Percentiles rank a stretch among this genome's conserved stretches.
These are phyloP conservation scores for Cyathus striatus DNA, from an alignment of 768 basidiomycete species.

Conservation along the genomic window DNA sequence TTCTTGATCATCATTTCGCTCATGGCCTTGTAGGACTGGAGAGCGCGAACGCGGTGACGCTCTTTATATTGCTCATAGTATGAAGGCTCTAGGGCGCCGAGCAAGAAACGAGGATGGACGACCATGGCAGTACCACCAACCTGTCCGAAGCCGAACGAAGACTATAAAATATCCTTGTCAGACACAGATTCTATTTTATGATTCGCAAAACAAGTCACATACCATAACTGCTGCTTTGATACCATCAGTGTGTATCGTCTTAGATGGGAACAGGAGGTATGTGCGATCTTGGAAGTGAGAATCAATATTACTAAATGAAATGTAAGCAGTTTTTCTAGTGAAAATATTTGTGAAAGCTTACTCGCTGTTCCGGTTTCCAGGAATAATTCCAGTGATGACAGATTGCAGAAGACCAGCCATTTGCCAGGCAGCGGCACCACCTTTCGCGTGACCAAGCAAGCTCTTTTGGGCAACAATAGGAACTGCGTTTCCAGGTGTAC, in stretches of 20 bases:
- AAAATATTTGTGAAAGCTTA: slow-evolving; percentile 36
- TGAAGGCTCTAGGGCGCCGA: slow-evolving; percentile 78
- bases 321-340: background rate
- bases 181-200: slow-evolving; percentile 1
- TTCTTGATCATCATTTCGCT: slow-evolving; percentile 95
- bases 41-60: slow-evolving; percentile 61
- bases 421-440: slow-evolving; percentile 98
- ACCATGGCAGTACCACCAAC: slow-evolving; percentile 91
- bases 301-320: slow-evolving; percentile 74
- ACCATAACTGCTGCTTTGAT: slow-evolving; percentile 87
- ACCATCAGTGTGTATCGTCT: slow-evolving; percentile 91
- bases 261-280: slow-evolving; percentile 96
- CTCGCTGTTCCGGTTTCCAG: slow-evolving; percentile 96
- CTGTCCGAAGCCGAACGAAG: slow-evolving; percentile 97
- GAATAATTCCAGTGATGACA: slow-evolving; percentile 80
- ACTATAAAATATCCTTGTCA: slow-evolving; percentile 37
- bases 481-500: slow-evolving; percentile 93
- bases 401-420: slow-evolving; percentile 89
- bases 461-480: slow-evolving; percentile 98
- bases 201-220: slow-evolving; percentile 13
- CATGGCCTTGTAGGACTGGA: slow-evolving; percentile 84
- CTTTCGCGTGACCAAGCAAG: slow-evolving; percentile 95
- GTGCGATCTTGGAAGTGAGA: slow-evolving; percentile 85
- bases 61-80: slow-evolving; percentile 72
- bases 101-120: slow-evolving; percentile 86